These are phyloP conservation scores for Hapsidospora chrysogenum DNA, from an alignment of 495 filamentous ascomycete genomes.

Conservation along the genomic window DNA sequence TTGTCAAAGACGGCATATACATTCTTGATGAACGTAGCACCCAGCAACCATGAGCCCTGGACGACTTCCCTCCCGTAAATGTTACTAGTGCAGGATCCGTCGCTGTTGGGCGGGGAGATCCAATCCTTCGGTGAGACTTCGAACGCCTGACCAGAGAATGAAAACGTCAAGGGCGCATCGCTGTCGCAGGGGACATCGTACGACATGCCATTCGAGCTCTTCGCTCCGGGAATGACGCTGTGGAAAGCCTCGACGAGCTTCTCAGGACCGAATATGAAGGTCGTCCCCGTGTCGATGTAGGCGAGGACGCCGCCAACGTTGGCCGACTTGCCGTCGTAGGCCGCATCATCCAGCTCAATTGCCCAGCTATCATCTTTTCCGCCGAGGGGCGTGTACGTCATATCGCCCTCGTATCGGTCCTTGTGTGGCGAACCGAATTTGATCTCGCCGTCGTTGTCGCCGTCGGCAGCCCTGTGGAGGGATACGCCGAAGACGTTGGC, in stretches of 20 bases:
- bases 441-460: conserved; percentile 52
- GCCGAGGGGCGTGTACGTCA: conserved; percentile 40
- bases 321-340: conserved; percentile 36
- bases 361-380: conserved; percentile 38
- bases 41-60: conserved; percentile 48
- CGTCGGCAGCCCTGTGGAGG: conserved; percentile 45
- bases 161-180: conserved; percentile 20
- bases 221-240: conserved; percentile 43
- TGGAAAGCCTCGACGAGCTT: conserved; percentile 49
- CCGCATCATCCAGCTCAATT: conserved; percentile 46
- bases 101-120: conserved; percentile 27
- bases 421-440: conserved; percentile 58
- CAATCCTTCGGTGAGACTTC: conserved; percentile 52
- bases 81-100: conserved; percentile 43
- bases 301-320: conserved; percentile 34
- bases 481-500: conserved; percentile 53
- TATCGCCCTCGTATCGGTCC: conserved; percentile 44
- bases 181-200: conserved; percentile 57
- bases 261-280: conserved; percentile 50
- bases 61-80: conserved; percentile 36
- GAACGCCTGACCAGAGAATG: conserved; percentile 37
- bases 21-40: conserved; percentile 77
- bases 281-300: conserved; percentile 72
- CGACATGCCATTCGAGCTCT: conserved; percentile 27
- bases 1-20: conserved; percentile 78